phyloP scores from a whole-genome alignment of 768 basidiomycete species.

The Sistotremastrum niveocremeum region DNA sequence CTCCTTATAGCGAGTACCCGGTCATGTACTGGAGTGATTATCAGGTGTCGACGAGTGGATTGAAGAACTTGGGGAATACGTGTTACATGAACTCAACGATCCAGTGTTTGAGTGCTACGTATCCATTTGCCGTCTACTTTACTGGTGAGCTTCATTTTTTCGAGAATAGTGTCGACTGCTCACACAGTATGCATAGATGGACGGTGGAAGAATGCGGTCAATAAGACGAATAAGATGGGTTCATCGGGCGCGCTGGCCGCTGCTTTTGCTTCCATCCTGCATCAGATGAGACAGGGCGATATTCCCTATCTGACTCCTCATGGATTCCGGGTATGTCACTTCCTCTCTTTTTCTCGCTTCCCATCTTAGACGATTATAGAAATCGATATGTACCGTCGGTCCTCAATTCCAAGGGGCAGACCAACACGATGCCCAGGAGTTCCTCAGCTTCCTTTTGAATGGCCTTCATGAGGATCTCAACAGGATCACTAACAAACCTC shows the following conservation, averaged over 20 bases:
- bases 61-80: conserved; percentile 94
- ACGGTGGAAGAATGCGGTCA: conserved; percentile 72
- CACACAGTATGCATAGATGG: conserved; percentile 34
- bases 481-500: conserved; percentile 61
- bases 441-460: conserved; percentile 86
- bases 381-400: conserved; percentile 43
- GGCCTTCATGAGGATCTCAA: conserved; percentile 85
- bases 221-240: conserved; percentile 74
- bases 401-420: conserved; percentile 72
- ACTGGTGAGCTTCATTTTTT: conserved; percentile 40
- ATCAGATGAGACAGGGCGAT: conserved; percentile 80
- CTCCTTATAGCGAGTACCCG: conserved; percentile 39
- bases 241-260: conserved; percentile 72
- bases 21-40: conserved; percentile 76
- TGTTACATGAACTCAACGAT: conserved; percentile 99
- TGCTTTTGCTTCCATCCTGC: conserved; percentile 73
- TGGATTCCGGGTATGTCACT: conserved; percentile 60
- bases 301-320: conserved; percentile 71
- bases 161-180: background rate
- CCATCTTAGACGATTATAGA: conserved; percentile 20
- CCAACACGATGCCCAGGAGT: conserved; percentile 98
- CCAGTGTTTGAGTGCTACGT: conserved; percentile 90
- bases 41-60: conserved; percentile 64
- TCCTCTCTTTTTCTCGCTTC: background rate
- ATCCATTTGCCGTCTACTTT: conserved; percentile 89